Percentiles rank a stretch among this genome's conserved stretches.
Evolutionary conservation across 2,329 filamentous ascomycete genomes (phyloP).

Genomic region (Diplodia seriata): DNA sequence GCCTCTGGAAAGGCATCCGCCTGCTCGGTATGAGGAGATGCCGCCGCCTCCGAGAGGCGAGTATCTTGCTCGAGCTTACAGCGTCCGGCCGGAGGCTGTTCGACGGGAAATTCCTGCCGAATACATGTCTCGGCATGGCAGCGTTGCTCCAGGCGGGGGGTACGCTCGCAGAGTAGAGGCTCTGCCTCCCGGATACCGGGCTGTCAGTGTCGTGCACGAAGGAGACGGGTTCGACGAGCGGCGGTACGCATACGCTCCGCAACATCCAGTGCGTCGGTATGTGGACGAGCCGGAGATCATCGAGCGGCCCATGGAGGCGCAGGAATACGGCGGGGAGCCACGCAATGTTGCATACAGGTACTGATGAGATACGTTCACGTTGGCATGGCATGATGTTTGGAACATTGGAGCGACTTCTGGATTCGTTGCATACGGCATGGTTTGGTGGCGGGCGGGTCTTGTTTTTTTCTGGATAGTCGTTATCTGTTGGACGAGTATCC

Average conservation of each 20-base stretch:
- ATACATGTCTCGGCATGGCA: slow-evolving; percentile 47
- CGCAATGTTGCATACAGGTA: slow-evolving; percentile 48
- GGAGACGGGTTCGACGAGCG: slow-evolving; percentile 42
- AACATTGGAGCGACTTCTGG: slow-evolving; percentile 10
- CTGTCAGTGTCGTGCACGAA: slow-evolving; percentile 52
- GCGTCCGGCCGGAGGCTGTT: slow-evolving; percentile 48
- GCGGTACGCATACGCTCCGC: slow-evolving; percentile 42
- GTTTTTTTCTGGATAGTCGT: not conserved
- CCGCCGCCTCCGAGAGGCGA: slow-evolving; percentile 42
- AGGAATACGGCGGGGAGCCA: slow-evolving; percentile 43
- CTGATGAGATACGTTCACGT: slow-evolving; percentile 33
- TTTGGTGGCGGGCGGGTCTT: not conserved
- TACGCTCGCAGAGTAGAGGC: slow-evolving; percentile 39
- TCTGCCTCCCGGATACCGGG: slow-evolving; percentile 45
- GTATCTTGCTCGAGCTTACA: slow-evolving; percentile 46
- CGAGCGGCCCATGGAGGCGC: slow-evolving; percentile 36
- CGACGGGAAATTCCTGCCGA: slow-evolving; percentile 46
- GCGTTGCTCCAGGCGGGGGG: slow-evolving; percentile 48
- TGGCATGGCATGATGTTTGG: slow-evolving; percentile 11
- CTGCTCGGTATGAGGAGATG: slow-evolving; percentile 48
- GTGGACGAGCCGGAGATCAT: slow-evolving; percentile 47
- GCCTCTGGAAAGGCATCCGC: slow-evolving; percentile 40
- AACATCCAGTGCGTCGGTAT: slow-evolving; percentile 45
- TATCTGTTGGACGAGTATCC: not conserved
- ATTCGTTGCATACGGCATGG: slow-evolving; percentile 16